Base-by-base conservation (phyloP, 225 moss, liverwort and hornwort genomes). In the Physcomitrium patens region DNA sequence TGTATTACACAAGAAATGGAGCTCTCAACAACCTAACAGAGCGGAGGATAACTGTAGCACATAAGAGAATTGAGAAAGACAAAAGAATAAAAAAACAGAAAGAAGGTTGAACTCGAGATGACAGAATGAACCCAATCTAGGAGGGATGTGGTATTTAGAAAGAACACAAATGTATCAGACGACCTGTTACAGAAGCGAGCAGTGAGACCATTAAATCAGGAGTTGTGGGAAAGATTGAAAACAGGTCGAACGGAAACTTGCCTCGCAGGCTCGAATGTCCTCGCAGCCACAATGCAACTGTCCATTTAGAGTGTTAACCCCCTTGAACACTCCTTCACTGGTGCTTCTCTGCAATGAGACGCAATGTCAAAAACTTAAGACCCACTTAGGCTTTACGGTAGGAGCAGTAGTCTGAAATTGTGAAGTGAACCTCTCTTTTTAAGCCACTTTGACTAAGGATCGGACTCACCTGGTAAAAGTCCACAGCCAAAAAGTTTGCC, bases 401-500 rank as follows among this genome's bases (percentile, higher is more conserved):
- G 48, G 50, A 48, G 56, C 65, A 60, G 43, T n/a, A 62, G 10
- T 1, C 51, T 24, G n/a, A 48, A 45, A 52, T 22, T 55, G 27
- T 16, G 2, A n/a, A 51, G 27, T 18, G n/a, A 37, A 37, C 31
- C 7, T 44, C 26, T 10, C 44, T 45, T 27, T 8, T 16, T 16
- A 2, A 70, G 55, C 46, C 7, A 77, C 20, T 67, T 53, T 11
- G 20, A 12, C 16, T 31, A 4, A 37, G 31, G 2, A 4, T 37
- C 31, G 31, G 31, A 71, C 64, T 14, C 68, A 97, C 96, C 93
- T 86, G 84, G 77, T 99, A 99, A 60, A 56, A 93, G 68, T 99
- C 99, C 10, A 99, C 99, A 7, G 93, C 90, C 27, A 99, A 17
- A 65, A 89, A 99, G 79, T 99, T 99, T 27, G 95, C 68, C 99